Evolutionary conservation across 1,284 basidiomycete genomes (phyloP), one percentile per base, ranked within the genome.

Genomic region (Kwoniella shivajii): DNA sequence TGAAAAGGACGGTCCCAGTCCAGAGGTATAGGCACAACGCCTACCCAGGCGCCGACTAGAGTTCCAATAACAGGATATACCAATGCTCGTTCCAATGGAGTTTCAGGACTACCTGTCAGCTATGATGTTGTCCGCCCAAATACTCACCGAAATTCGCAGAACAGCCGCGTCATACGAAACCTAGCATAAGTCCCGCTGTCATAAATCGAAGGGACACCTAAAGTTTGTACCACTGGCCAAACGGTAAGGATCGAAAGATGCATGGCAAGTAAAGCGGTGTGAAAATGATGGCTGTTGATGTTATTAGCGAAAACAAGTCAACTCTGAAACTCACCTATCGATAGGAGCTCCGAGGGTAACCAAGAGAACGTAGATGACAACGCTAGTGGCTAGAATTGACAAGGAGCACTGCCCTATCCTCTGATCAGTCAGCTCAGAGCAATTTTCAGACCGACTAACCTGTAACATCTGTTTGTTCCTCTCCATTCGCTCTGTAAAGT

Each of bases 1-100:
- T 96, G 93, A 92, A 92, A 96, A 10, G 92, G 90, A 47, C 91
- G 82, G 72, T 93, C 92, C 93, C 93, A 97, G 76, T 97, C 93
- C 7, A 97, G 84, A 0, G 90, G 88, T 52, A 92, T 86, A 0
- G 90, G 89, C 39, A 92, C 81, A 2, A 84, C 85, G 16, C 91
- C 91, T 6, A 84, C 43, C 92, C 91, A 95, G 37, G 84, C 82
- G 6, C 92, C 92, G 13, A 87, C 24, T 20, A 88, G 64, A 1
- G 88, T 80, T n/a, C 90, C 90, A 18, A 87, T 67, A 3, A 84
- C 82, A 10, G 93, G 89, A 66, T 88, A 91, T n/a, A 91, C 83
- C 22, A 94, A 73, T 0, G 86, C 84, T 50, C 87, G 81, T 76
- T 96, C 93, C 30, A 88, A 69, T 1, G 86, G 80, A 20, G 83